A percentile compares a stretch with the other conserved stretches of the same genome.
Evolutionary conservation across 2,329 filamentous ascomycete species (phyloP).

Genomic region (Calonectria hawksworthii): DNA sequence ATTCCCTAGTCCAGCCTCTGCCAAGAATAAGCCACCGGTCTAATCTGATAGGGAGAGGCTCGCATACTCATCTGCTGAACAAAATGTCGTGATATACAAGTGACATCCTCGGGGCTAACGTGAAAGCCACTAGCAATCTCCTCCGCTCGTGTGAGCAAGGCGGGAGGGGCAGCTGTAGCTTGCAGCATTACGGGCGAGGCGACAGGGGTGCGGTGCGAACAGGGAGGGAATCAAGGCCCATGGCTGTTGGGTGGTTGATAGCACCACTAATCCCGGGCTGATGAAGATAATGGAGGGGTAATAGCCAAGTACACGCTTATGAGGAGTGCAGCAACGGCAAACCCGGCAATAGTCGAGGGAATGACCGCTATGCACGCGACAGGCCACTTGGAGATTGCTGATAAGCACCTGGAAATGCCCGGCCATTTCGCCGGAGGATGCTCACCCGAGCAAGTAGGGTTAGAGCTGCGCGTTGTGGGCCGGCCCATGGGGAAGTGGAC

Average conservation of each 20-base stretch:
- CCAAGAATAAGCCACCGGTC: neutral
- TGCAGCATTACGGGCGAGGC: neutral
- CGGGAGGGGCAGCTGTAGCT: neutral
- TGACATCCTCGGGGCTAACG: constrained; percentile 1
- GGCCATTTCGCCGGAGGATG: neutral
- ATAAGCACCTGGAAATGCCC: neutral
- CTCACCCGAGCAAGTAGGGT: neutral
- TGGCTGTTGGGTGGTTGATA: constrained; percentile 6
- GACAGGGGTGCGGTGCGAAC: constrained; percentile 5
- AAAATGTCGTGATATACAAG: constrained; percentile 14
- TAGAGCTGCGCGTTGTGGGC: neutral
- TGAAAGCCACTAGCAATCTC: constrained; percentile 9
- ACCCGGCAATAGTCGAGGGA: neutral
- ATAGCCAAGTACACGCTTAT: constrained; percentile 1
- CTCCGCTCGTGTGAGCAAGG: constrained; percentile 10
- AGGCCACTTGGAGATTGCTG: neutral
- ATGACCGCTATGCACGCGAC: neutral
- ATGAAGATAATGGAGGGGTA: constrained; percentile 13
- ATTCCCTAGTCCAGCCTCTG: neutral
- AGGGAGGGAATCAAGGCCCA: constrained; percentile 1
- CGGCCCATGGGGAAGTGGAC: neutral
- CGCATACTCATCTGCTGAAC: constrained; percentile 17
- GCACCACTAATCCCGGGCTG: constrained; percentile 8
- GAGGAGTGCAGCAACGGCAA: neutral
- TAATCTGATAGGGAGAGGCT: neutral